phyloP scores from a whole-genome alignment of 345 rosid species.

The Acer campestre region DNA sequence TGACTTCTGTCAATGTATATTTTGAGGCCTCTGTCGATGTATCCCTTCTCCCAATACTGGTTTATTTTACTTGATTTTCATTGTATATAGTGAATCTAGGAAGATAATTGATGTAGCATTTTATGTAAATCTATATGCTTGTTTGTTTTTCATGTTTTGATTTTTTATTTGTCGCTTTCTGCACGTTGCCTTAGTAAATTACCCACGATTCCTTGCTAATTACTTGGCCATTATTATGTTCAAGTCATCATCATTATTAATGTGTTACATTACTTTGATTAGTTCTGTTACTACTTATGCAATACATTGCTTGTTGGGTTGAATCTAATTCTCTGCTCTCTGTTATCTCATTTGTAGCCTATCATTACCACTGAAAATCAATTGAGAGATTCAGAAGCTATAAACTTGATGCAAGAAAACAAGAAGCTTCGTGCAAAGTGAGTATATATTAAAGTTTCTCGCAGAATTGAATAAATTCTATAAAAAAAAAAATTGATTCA shows the following conservation, averaged over 20 bases:
- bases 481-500: neutral
- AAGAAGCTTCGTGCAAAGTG: slow-evolving; percentile 63
- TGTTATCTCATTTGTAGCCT: slow-evolving; percentile 29
- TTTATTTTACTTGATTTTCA: neutral
- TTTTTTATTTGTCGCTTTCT: neutral
- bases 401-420: slow-evolving; percentile 63
- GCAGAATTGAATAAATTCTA: neutral
- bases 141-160: neutral
- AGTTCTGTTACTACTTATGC: neutral
- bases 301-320: neutral
- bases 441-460: slow-evolving; percentile 27
- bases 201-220: neutral
- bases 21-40: neutral
- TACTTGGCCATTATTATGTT: neutral
- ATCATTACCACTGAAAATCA: slow-evolving; percentile 24
- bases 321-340: neutral
- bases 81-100: neutral
- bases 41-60: neutral
- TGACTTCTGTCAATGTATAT: neutral
- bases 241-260: neutral
- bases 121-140: neutral
- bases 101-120: neutral
- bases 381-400: slow-evolving; percentile 35
- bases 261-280: neutral
- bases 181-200: neutral